These are phyloP conservation scores for Amylostereum chailletii DNA, from an alignment of 1,284 basidiomycete genomes.

Conservation along the genomic window DNA sequence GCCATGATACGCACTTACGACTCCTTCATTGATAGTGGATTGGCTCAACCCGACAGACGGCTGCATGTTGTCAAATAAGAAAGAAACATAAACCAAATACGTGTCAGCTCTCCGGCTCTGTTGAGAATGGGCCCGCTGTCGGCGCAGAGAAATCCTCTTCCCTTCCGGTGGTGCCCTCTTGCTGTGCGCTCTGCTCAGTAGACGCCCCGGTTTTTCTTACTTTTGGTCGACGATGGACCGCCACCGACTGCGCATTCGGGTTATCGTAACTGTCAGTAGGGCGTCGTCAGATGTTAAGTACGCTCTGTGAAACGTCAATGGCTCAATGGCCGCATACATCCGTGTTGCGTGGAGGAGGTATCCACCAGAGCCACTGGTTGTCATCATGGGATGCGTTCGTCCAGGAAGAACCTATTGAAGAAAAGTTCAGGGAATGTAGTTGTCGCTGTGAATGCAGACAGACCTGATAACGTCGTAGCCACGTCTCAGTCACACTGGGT, in stretches of 20 bases:
- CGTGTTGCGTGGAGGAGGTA: constrained; percentile 81
- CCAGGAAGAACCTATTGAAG: constrained; percentile 71
- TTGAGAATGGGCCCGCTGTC: no score
- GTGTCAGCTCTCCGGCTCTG: no score
- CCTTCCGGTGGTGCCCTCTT: no score
- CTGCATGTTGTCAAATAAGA: no score
- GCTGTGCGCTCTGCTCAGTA: background rate
- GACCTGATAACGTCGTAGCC: constrained; percentile 85
- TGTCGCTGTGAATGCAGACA: background rate
- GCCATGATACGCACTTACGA: background rate
- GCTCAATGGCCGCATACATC: constrained; percentile 50
- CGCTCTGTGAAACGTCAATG: background rate
- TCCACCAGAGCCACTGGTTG: constrained; percentile 81
- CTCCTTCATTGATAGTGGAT: constrained; percentile 17
- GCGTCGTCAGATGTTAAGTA: background rate
- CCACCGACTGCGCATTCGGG: constrained; percentile 46
- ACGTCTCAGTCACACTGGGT: constrained; percentile 81
- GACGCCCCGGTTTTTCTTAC: constrained; percentile 1
- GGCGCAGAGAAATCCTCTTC: no score
- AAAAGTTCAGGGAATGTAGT: background rate
- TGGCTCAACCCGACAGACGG: no score
- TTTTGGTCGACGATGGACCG: constrained; percentile 28
- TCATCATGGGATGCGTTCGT: constrained; percentile 94
- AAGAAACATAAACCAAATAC: no score
- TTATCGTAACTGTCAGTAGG: constrained; percentile 48